These are phyloP conservation scores for Hortiboletus flavorubellus DNA, from an alignment of 768 basidiomycete genomes.

Conservation along the genomic window DNA sequence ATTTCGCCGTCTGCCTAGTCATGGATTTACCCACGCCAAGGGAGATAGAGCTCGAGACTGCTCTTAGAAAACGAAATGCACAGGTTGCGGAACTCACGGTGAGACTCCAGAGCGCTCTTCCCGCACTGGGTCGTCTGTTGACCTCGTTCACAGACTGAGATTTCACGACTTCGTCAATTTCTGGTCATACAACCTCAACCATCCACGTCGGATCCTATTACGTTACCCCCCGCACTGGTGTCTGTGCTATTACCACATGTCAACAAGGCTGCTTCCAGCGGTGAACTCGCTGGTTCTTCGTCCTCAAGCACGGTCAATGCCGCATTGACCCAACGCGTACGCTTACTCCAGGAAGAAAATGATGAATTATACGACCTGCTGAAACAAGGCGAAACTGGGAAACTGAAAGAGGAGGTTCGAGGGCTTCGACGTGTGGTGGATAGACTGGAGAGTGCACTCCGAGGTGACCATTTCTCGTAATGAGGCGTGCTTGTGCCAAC, in stretches of 20 bases:
- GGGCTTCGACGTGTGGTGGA: constrained; percentile 64
- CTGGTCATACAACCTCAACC: constrained; percentile 57
- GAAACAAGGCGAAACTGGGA: constrained; percentile 72
- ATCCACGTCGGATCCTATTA: constrained; percentile 57
- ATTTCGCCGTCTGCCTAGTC: constrained; percentile 15
- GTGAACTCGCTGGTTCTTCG: constrained; percentile 33
- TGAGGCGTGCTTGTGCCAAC: constrained; percentile 6
- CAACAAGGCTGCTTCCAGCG: constrained; percentile 36
- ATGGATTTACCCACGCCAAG: constrained; percentile 74
- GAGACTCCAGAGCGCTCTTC: constrained; percentile 35
- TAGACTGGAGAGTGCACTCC: constrained; percentile 70
- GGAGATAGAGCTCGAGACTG: constrained; percentile 78
- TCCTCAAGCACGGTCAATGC: constrained; percentile 55
- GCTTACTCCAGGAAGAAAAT: constrained; percentile 79
- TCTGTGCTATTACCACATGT: constrained; percentile 70
- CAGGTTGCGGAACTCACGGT: constrained; percentile 73
- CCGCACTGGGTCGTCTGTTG: constrained; percentile 17
- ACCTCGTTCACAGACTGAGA: constrained; percentile 57
- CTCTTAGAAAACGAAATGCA: constrained; percentile 70
- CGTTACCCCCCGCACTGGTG: constrained; percentile 68
- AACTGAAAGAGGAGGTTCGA: constrained; percentile 77
- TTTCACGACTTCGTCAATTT: constrained; percentile 63
- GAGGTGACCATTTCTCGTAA: constrained; percentile 47
- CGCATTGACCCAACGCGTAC: constrained; percentile 73
- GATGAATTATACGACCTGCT: constrained; percentile 80